Evolutionary conservation across 441 rosid species (phyloP), one percentile per base, ranked within the genome.

Genomic region (Euphorbia schlechtendalii): DNA sequence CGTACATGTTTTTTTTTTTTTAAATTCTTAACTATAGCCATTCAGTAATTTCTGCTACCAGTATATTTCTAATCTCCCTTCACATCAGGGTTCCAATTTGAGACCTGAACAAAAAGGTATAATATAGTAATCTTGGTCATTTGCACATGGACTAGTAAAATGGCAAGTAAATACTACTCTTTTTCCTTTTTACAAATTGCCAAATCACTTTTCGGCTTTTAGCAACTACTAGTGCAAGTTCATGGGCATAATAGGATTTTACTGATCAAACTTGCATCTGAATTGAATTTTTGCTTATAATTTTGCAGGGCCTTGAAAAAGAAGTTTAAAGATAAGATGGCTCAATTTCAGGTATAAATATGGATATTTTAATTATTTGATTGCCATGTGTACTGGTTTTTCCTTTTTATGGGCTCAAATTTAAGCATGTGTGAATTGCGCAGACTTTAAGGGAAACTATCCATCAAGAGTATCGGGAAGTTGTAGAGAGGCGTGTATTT

Each of bases 401-500:
- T 43, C 12, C 57, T 63, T 15, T 52, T 41, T 64, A 7, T 60
- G 27, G 24, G 61, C 36, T 49, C 3, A 52, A 61, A 43, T 57
- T 59, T 65, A 1, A 64, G 49, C 64, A 45, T 56, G 30, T 61
- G 28, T 68, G 32, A 56, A 52, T 43, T 76, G 66, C 77, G 66
- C 86, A 95, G 99, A 75, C 69, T 73, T 80, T 92, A 25, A 86
- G 96, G 73, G 96, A 89, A 73, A 87, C 56, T 71, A 90, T 92
- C 77, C 96, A 90, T 69, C 93, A 92, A 80, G 99, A 92, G 75
- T 86, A 95, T 69, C 83, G 99, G 53, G 96, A 92, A 58, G 96
- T 95, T 69, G 90, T 92, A 36, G 97, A 92, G 81, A 83, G 99
- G 71, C 95, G 97, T 75, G 96, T 95, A 68, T 92, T 80, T 76